Evolutionary conservation across 768 basidiomycete species (phyloP).

Genomic region (Psilocybe tampanensis): DNA sequence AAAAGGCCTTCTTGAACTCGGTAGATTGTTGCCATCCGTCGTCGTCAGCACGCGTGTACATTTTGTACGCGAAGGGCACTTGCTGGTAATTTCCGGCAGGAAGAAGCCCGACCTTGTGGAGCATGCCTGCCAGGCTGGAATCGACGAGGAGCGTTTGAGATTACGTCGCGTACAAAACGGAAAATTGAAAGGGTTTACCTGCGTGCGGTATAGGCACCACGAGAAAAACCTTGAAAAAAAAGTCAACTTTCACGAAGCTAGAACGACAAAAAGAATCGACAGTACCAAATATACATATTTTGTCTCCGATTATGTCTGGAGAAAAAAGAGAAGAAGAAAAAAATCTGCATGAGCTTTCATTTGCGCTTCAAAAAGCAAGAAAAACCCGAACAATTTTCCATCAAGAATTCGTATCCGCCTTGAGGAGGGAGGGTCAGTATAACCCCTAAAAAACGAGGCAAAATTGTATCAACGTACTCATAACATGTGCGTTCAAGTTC

Average conservation of each 20-base stretch:
- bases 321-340: background rate
- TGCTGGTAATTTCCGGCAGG: slow-evolving; percentile 53
- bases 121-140: slow-evolving; percentile 49
- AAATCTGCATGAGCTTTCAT: background rate
- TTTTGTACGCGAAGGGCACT: slow-evolving; percentile 65
- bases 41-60: slow-evolving; percentile 56
- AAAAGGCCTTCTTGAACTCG: slow-evolving; percentile 60
- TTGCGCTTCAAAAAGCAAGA: no score
- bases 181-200: slow-evolving; percentile 38
- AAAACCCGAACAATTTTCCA: slow-evolving; percentile 51
- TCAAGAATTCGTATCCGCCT: slow-evolving; percentile 61
- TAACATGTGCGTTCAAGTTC: slow-evolving; percentile 51
- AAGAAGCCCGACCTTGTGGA: slow-evolving; percentile 53
- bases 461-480: slow-evolving; percentile 33
- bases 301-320: slow-evolving; percentile 52
- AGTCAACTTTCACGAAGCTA: slow-evolving; percentile 1
- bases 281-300: slow-evolving; percentile 64
- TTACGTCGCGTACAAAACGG: no score
- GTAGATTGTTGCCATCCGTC: slow-evolving; percentile 49
- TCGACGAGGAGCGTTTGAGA: background rate
- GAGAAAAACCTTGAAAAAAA: slow-evolving; percentile 49
- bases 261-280: slow-evolving; percentile 1
- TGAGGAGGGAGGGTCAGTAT: background rate
- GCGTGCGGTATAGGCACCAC: slow-evolving; percentile 67
- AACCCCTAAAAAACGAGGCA: background rate